phyloP scores from a whole-genome alignment of 768 basidiomycete genomes.

The Lyophyllum decastes region DNA sequence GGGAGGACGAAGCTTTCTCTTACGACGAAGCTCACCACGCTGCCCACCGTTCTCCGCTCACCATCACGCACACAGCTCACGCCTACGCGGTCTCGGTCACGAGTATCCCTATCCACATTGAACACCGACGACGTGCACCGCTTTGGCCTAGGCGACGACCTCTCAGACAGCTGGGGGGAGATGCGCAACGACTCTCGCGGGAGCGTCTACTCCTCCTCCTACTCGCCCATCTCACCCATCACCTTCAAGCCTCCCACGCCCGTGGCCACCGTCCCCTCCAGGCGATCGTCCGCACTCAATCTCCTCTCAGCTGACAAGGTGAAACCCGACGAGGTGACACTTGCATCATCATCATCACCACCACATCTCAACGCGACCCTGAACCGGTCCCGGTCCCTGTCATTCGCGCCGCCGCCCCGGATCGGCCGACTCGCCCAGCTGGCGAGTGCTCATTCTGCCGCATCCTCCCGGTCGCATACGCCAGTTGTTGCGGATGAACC shows the following conservation, averaged over 20 bases:
- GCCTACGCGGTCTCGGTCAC: constrained; percentile 8
- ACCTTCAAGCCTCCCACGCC: constrained; percentile 30
- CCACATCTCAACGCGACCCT: constrained; percentile 20
- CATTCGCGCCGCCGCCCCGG: constrained; percentile 15
- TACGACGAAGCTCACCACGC: not conserved
- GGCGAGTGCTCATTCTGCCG: not conserved
- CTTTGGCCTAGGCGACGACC: constrained; percentile 21
- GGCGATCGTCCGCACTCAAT: constrained; percentile 1
- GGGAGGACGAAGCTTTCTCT: constrained; percentile 10
- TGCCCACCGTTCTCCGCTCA: not conserved
- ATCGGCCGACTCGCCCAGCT: constrained; percentile 1
- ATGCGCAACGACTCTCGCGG: constrained; percentile 3
- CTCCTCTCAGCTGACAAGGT: constrained; percentile 7
- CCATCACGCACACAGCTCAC: not conserved
- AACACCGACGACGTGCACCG: constrained; percentile 26
- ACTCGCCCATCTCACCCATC: constrained; percentile 30
- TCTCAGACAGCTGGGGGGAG: constrained; percentile 23
- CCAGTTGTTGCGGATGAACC: not conserved
- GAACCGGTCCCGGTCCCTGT: constrained; percentile 18
- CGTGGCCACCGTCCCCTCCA: not conserved
- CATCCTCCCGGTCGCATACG: constrained; percentile 1
- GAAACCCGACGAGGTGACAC: constrained; percentile 14
- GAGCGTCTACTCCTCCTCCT: constrained; percentile 13
- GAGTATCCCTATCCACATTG: constrained; percentile 4
- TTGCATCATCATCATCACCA: not conserved